A percentile compares a stretch with the other conserved stretches of the same genome.
Conservation (phyloP, 2,329 filamentous ascomycete genomes). For the Parastagonospora avenae region DNA sequence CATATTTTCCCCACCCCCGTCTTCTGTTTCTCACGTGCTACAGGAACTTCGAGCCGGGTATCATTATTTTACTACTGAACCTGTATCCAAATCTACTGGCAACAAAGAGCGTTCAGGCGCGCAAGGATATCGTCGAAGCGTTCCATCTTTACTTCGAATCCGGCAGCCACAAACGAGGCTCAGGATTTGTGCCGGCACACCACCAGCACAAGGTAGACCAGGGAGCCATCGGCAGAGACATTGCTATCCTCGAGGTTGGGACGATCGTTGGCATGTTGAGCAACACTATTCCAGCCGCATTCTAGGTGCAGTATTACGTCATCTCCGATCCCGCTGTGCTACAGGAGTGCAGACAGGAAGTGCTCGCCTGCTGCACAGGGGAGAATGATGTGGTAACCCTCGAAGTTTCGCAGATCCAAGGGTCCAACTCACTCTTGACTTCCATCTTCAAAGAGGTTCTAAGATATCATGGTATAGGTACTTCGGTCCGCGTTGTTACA, state of each 20-base stretch:
- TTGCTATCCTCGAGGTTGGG: conserved; percentile 49
- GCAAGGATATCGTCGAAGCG: conserved; percentile 36
- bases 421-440: conserved; percentile 44
- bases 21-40: conserved; percentile 16
- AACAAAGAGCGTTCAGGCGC: conserved; percentile 32
- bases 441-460: conserved; percentile 50
- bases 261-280: conserved; percentile 43
- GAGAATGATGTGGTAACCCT: conserved; percentile 8
- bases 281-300: conserved; percentile 46
- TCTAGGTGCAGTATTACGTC: conserved; percentile 48
- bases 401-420: conserved; percentile 35
- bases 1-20: background rate
- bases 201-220: conserved; percentile 36
- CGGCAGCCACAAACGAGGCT: conserved; percentile 41
- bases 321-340: conserved; percentile 39
- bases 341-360: conserved; percentile 37
- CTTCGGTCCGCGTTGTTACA: conserved; percentile 34
- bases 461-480: conserved; percentile 41
- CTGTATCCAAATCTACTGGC: conserved; percentile 14
- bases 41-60: conserved; percentile 27
- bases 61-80: conserved; percentile 9
- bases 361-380: conserved; percentile 30
- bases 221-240: conserved; percentile 39
- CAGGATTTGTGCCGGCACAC: conserved; percentile 39
- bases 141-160: conserved; percentile 48